Base-by-base conservation (phyloP, 768 basidiomycete species). In the Rhizopogon sp. region DNA sequence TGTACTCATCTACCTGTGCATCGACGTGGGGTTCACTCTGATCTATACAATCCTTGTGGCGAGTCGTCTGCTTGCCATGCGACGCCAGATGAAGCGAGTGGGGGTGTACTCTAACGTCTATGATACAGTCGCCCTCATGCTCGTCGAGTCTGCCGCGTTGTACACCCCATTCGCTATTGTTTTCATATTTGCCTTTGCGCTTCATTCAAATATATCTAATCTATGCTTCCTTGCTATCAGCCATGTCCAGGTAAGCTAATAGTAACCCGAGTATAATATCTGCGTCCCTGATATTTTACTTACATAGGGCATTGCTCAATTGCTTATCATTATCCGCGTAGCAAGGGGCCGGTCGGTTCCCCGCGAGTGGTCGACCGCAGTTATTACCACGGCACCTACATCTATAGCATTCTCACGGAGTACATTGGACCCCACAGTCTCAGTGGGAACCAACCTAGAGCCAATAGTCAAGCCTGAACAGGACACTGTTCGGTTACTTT, bases 311-410 rank as follows among this genome's bases (percentile, higher is more conserved):
- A 70, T 76, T 54, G 65, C 67, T 0, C 67, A 72, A 17, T 28
- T 70, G n/a, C 55, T 71, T 43, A 74, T 76, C 58, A 66, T 74
- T 56, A 58, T 70, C 20, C 69, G 74, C 3, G 70, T 76, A 28
- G 68, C 66, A 0, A 60, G 52, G 44, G 74, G 73, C 6, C 53
- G 57, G 8, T 65, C 66, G 7, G 63, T 64, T 50, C 17, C 54
- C 4, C 31, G 50, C 31, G 22, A 52, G 3, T 17, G 53, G 2
- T 35, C 43, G 29, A 31, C 16, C 16, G 14, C 16, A 13, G n/a
- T n/a, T 37, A 3, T 11, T 14, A n/a, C 45, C 25, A 25, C 1
- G 17, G n/a, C 20, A 11, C 9, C 20, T 42, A 39, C 37, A 22
- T 3, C 14, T 22, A 22, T 49, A 16, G 47, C 35, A 49, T 49